phyloP scores from a whole-genome alignment of 257 asterid genomes.

The Agastache rugosa region DNA sequence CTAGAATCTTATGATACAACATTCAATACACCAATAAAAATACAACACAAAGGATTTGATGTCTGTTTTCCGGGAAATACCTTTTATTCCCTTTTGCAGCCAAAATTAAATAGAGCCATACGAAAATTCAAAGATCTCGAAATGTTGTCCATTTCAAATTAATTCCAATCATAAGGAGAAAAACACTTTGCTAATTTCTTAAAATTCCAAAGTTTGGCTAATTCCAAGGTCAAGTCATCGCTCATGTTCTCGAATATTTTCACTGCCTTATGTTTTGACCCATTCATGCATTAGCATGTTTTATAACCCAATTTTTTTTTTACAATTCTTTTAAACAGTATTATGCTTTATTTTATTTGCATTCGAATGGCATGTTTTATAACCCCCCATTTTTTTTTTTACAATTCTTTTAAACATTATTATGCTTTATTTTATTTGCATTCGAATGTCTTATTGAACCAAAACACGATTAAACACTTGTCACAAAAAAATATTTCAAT shows the following conservation, averaged over 20 bases:
- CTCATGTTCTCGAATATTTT: slow-evolving; percentile 22
- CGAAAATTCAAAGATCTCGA: background rate
- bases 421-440: no score
- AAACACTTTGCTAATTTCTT: background rate
- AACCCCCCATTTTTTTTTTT: no score
- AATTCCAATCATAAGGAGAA: background rate
- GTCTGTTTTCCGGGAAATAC: background rate
- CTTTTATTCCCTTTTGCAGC: background rate
- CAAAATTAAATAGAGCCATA: slow-evolving; percentile 3
- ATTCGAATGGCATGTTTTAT: no score
- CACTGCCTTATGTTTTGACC: slow-evolving; percentile 28
- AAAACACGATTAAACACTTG: background rate
- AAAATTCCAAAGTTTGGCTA: slow-evolving; percentile 11
- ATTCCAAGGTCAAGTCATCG: slow-evolving; percentile 19
- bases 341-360: no score
- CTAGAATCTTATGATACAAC: background rate
- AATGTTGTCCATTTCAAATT: background rate
- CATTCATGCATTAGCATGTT: slow-evolving; percentile 7
- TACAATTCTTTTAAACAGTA: no score
- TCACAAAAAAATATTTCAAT: no score
- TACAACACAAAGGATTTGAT: background rate
- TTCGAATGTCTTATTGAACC: background rate
- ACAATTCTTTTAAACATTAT: no score
- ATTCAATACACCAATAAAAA: background rate
- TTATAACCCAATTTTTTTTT: background rate